Evolutionary conservation across 768 basidiomycete genomes (phyloP), one percentile per base, ranked within the genome.

Genomic region (Trametes cinnabarina): DNA sequence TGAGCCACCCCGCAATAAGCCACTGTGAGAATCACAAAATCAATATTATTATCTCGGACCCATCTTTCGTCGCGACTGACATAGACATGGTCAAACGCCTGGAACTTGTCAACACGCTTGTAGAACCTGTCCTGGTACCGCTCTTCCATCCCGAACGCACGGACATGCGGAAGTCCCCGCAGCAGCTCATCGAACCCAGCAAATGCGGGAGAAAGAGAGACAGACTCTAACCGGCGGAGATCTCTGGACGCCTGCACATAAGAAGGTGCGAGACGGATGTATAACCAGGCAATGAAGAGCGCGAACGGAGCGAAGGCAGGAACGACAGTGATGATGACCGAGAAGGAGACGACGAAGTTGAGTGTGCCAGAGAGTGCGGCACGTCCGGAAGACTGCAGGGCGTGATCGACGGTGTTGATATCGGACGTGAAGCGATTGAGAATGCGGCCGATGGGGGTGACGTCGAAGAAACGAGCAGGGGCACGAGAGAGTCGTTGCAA

Each of bases 341-440:
- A 68, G 63, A 88, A 85, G 1, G 87, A 87, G 15, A 80, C 79
- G 20, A 84, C 11, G 65, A 88, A 90, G 52, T 80, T 82, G 57
- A 88, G 71, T 8, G 81, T 69, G 4, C 85, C 85, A 4, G 77
- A 76, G 14, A 88, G 67, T 47, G 84, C 86, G 8, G 71, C 71
- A 35, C 83, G 72, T 4, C 79, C 81, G 6, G 85, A 86, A 50
- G 71, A 72, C 63, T 85, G 81, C 1, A 90, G 74, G 0, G 81
- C 77, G 6, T 80, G 77, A 66, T 93, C 90, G 41, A 92, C 83
- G 5, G 85, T 85, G 50, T 84, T 85, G 65, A 92, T 86, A 63
- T 92, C 89, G 12, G 66, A 47, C 11, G 87, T 88, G 66, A 93
- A 89, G 17, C 92, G 81, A 65, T 92, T 92, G 37, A 90, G 77